Evolutionary conservation across 2,329 filamentous ascomycete genomes (phyloP), one percentile per base, ranked within the genome.

Genomic region (Colletotrichum brevisporum): DNA sequence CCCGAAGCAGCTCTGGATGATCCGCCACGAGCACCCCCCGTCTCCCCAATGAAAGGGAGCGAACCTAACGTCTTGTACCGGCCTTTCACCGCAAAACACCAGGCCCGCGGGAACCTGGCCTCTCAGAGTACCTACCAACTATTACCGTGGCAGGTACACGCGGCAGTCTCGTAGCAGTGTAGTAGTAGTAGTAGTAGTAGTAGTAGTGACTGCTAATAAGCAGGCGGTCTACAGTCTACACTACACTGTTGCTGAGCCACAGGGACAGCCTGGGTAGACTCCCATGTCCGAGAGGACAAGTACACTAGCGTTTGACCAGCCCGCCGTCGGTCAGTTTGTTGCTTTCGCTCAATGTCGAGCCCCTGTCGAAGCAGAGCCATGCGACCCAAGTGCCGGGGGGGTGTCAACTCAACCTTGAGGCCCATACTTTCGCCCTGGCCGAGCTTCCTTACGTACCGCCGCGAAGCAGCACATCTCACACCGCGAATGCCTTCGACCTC

Each of bases 321-420:
- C 56, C 50, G 47, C 54, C 57, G 57, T 52, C 43, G 56, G 55
- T 60, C 31, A 55, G 57, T 63, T 68, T 68, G 57, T 58, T 57
- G 52, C 50, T 68, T 41, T 55, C 50, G 12, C 8, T 63, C 57
- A 59, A 68, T 58, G 63, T 63, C 41, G 27, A 36, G 51, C 57
- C 63, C 57, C 64, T 57, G 63, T 43, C 54, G 47, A 57, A 63
- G 63, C 57, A 68, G 18, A 54, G 47, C 63, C 67, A 70, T 68
- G 64, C 67, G 67, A 70, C 63, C 47, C 63, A 63, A 70, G 24
- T 70, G 57, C 67, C 53, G 67, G 67, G 67, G 50, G 63, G 52
- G 41, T 67, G 39, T 52, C 36, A 67, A 36, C 31, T 36, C 31
- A 61, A 69, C 43, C 67, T 61, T 61, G 62, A 50, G 24, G 16